Conservation (phyloP, 192 early-diverging fungal genomes). For the Anaeromyces robustus region DNA sequence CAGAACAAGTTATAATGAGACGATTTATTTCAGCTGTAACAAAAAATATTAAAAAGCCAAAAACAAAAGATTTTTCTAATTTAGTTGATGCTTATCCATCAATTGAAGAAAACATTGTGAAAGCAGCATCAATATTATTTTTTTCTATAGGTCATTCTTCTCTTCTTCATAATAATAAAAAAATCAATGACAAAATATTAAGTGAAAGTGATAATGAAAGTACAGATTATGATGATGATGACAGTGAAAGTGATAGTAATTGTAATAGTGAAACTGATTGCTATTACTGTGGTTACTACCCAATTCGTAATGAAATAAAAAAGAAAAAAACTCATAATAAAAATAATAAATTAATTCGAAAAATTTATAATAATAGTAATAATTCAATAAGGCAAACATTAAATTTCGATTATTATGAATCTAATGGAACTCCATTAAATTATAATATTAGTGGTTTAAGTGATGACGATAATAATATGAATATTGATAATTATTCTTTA, state of each 20-base stretch:
- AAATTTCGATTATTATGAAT: background rate
- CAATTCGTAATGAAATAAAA: background rate
- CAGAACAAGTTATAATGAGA: background rate
- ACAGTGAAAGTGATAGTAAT: background rate
- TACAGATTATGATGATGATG: background rate
- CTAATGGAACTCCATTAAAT: no score
- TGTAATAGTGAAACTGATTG: background rate
- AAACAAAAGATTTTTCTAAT: background rate
- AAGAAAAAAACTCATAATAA: background rate
- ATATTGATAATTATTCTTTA: background rate
- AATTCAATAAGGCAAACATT: background rate
- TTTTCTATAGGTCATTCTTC: background rate
- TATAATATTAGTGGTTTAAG: no score
- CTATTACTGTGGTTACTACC: background rate
- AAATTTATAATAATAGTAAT: background rate
- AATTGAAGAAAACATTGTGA: background rate
- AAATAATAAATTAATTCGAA: background rate
- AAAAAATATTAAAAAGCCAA: background rate
- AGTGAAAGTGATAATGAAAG: background rate
- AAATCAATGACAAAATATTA: background rate
- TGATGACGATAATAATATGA: background rate
- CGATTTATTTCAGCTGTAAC: background rate
- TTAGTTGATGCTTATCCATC: background rate
- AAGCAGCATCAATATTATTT: background rate
- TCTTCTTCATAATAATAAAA: background rate